Percentiles rank a stretch among this genome's conserved stretches.
phyloP scores from a whole-genome alignment of 768 basidiomycete genomes.

The Cystofilobasidium bisporidii region DNA sequence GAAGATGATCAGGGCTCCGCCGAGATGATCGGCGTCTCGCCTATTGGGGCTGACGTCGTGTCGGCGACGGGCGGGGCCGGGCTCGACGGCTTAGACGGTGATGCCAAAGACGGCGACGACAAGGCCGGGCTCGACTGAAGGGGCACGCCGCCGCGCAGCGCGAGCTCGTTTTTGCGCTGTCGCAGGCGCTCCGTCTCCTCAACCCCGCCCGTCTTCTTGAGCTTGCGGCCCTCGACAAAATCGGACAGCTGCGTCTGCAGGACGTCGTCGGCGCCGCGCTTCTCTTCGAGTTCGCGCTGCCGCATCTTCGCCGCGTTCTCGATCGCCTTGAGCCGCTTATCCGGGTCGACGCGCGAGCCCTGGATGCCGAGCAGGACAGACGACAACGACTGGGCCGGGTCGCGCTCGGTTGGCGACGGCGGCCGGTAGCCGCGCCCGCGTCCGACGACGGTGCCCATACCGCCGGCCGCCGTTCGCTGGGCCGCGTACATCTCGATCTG shows the following conservation, averaged over 20 bases:
- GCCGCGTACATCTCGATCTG: constrained; percentile 73
- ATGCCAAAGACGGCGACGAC: too few species aligned
- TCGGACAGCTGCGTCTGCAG: constrained; percentile 63
- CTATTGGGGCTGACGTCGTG: background rate
- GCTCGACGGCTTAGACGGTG: too few species aligned
- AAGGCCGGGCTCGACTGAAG: background rate
- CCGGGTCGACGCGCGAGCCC: constrained; percentile 69
- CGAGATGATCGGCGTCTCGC: too few species aligned
- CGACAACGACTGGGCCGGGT: constrained; percentile 51
- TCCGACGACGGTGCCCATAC: background rate
- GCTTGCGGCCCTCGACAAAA: constrained; percentile 76
- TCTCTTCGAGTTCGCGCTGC: constrained; percentile 65
- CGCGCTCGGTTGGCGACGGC: constrained; percentile 57
- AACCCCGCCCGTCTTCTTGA: constrained; percentile 91
- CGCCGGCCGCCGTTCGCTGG: constrained; percentile 51
- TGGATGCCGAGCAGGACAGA: constrained; percentile 80
- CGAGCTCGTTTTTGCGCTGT: constrained; percentile 70
- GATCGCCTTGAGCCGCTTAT: constrained; percentile 80
- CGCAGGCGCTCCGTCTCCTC: constrained; percentile 78
- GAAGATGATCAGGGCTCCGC: too few species aligned
- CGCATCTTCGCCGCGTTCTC: constrained; percentile 73
- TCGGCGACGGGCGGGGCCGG: background rate
- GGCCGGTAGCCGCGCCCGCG: constrained; percentile 47
- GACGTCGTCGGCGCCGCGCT: constrained; percentile 21
- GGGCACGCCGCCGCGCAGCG: constrained; percentile 46